Evolutionary conservation across 805 yeast species (phyloP).

Genomic region (Lachancea fermentati): DNA sequence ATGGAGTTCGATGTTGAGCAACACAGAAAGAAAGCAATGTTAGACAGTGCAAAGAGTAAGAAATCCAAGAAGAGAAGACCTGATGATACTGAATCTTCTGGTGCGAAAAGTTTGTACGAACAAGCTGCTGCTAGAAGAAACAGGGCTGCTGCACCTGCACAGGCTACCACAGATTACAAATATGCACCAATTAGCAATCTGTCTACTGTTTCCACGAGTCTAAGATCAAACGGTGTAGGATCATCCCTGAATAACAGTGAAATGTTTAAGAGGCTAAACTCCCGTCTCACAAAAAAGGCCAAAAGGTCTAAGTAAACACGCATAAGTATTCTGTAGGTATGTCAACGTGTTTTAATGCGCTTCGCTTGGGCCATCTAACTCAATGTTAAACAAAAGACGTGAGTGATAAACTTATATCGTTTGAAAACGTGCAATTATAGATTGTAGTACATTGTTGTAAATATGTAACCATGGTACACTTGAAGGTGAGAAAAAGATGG

Average conservation of each 20-base stretch:
- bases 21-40: slow-evolving; percentile 35
- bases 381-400: neutral
- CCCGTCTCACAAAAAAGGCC: slow-evolving; percentile 30
- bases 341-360: neutral
- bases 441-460: slow-evolving; percentile 4
- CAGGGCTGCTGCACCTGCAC: slow-evolving; percentile 94
- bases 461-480: slow-evolving; percentile 6
- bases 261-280: slow-evolving; percentile 71
- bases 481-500: neutral
- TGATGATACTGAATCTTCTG: slow-evolving; percentile 8
- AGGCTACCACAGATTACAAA: slow-evolving; percentile 80
- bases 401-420: slow-evolving; percentile 1
- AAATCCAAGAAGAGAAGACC: slow-evolving; percentile 27
- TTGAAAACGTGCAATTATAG: slow-evolving; percentile 9
- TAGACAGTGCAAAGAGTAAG: slow-evolving; percentile 29
- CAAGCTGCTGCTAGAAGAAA: slow-evolving; percentile 87
- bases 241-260: slow-evolving; percentile 59
- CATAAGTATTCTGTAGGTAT: neutral
- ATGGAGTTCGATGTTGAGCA: slow-evolving; percentile 61
- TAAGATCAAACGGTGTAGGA: slow-evolving; percentile 43
- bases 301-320: slow-evolving; percentile 14
- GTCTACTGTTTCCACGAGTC: slow-evolving; percentile 35
- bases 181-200: slow-evolving; percentile 80
- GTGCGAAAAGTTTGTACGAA: slow-evolving; percentile 55
- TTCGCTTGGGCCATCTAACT: neutral